Evolutionary conservation across 331 rosid genomes (phyloP).

Genomic region (Rhamnella rubrinervis): DNA sequence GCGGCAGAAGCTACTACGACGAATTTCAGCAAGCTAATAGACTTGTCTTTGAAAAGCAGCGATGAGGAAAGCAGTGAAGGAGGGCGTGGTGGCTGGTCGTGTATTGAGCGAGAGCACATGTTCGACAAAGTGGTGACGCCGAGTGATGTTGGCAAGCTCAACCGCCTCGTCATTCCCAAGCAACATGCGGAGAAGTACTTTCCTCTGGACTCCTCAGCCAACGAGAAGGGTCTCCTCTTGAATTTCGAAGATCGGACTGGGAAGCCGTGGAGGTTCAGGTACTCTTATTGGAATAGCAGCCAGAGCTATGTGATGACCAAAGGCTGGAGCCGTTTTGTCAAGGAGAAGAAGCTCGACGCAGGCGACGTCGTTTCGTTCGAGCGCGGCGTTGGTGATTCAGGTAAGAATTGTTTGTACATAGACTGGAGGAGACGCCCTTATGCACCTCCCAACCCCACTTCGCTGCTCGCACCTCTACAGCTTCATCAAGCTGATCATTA

Average conservation of each 20-base stretch:
- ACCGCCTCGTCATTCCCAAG: slow-evolving; percentile 81
- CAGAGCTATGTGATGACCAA: slow-evolving; percentile 96
- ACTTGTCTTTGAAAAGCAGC: not conserved
- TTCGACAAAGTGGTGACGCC: slow-evolving; percentile 89
- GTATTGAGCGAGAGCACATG: slow-evolving; percentile 74
- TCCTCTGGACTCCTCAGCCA: slow-evolving; percentile 63
- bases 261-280: slow-evolving; percentile 77
- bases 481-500: slow-evolving; percentile 21
- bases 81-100: not conserved
- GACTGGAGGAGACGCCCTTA: slow-evolving; percentile 70
- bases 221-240: slow-evolving; percentile 68
- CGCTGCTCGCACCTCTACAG: slow-evolving; percentile 31
- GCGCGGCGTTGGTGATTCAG: slow-evolving; percentile 51
- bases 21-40: slow-evolving; percentile 24
- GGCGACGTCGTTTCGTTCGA: slow-evolving; percentile 83
- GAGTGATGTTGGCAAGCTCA: slow-evolving; percentile 88
- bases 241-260: slow-evolving; percentile 75
- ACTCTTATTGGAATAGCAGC: slow-evolving; percentile 93
- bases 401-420: slow-evolving; percentile 47
- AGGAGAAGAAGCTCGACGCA: slow-evolving; percentile 81
- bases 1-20: slow-evolving; percentile 1
- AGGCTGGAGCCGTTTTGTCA: slow-evolving; percentile 93
- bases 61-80: not conserved
- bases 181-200: slow-evolving; percentile 86
- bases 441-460: slow-evolving; percentile 25